These are phyloP conservation scores for Nicotiana benthamiana DNA, from an alignment of 257 asterid species.

Conservation along the genomic window DNA sequence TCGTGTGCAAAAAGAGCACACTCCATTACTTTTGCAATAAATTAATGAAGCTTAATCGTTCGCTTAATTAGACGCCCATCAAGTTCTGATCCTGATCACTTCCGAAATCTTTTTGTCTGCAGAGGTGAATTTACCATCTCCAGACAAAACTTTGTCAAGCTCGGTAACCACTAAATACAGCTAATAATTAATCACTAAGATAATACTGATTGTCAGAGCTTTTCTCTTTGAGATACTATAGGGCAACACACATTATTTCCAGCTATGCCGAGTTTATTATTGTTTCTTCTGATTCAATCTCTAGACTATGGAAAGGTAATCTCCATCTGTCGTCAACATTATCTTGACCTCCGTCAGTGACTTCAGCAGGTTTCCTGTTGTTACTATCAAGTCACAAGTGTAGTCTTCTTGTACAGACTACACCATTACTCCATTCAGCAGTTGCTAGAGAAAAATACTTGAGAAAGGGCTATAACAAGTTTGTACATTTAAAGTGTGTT, in stretches of 20 bases:
- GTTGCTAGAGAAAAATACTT: background rate
- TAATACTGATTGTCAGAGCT: background rate
- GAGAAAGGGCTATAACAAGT: background rate
- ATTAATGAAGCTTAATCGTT: no score
- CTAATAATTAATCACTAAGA: background rate
- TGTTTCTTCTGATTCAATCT: background rate
- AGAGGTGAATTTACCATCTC: background rate
- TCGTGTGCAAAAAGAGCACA: background rate
- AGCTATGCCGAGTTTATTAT: background rate
- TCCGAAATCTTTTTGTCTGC: background rate
- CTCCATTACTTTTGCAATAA: background rate
- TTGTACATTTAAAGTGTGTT: background rate
- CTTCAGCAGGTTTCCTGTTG: constrained; percentile 1
- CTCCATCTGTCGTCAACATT: background rate
- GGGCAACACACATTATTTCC: background rate
- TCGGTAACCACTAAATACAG: constrained; percentile 26
- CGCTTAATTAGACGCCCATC: no score
- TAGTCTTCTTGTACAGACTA: background rate
- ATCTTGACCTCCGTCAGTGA: background rate
- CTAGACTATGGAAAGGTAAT: background rate
- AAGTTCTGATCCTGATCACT: background rate
- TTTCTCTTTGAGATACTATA: constrained; percentile 1
- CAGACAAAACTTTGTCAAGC: background rate
- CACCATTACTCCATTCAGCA: background rate
- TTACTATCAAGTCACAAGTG: background rate